Evolutionary conservation across 2,329 filamentous ascomycete genomes (phyloP), one percentile per base, ranked within the genome.

Genomic region (Pseudogymnoascus sp.): DNA sequence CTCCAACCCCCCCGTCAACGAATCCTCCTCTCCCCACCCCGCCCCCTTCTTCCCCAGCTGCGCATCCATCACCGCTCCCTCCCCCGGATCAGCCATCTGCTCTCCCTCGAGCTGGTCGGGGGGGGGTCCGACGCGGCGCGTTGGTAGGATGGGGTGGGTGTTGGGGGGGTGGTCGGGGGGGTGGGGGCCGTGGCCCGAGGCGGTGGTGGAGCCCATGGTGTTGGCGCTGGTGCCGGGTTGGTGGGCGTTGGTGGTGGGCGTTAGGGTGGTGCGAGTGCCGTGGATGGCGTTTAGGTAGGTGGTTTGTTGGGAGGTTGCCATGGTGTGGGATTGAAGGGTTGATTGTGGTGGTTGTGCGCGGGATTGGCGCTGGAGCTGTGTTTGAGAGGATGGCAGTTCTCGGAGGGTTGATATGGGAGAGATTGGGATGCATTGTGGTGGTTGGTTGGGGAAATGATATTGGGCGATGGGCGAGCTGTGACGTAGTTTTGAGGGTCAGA

Each of bases 61-160:
- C 19, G 70, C 71, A 61, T 67, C 43, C 71, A 74, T 73, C 6
- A 73, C 68, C 16, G 72, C 64, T 66, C 72, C 72, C 65, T 74
- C 72, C 19, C 69, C 71, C 1, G 68, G 11, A n/a, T 68, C 68
- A 19, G 67, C 39, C 71, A 73, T 73, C 62, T 73, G 68, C 25
- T 74, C 72, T n/a, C 71, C 72, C 3, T 73, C 68, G 1, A 74
- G 63, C 64, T n/a, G n/a, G n/a, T 74, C 72, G 48, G 72, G 65
- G 60, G 71, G 72, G 19, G 69, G 69, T 23, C 72, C 72, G 11
- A 70, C 11, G 61, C 69, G 69, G 1, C 67, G 67, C 7, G 65
- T 64, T n/a, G 72, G 64, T 4, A 70, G 48, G 1, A 62, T 67
- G 25, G 61, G 71, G 66, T 71, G 71, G 14, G 14, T 70, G 14